These are phyloP conservation scores for Fusarium secorum DNA, from an alignment of 2,329 filamentous ascomycete genomes.

Conservation along the genomic window DNA sequence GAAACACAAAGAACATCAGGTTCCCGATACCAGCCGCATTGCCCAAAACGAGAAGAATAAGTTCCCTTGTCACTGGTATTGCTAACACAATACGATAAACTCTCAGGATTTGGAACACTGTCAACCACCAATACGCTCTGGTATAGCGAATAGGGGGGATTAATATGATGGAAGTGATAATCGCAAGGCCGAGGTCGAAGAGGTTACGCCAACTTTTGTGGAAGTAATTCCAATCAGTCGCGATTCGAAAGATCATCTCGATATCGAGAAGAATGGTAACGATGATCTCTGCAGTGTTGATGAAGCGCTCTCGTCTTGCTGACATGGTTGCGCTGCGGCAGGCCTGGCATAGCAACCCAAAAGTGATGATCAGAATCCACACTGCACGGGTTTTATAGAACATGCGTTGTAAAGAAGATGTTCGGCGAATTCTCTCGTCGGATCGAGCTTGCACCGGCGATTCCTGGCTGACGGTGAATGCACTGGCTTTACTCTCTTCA, in stretches of 20 bases:
- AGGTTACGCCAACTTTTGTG: slow-evolving; percentile 77
- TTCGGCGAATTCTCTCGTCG: slow-evolving; percentile 50
- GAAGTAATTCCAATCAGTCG: slow-evolving; percentile 82
- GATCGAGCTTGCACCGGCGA: slow-evolving; percentile 46
- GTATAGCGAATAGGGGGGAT: slow-evolving; percentile 80
- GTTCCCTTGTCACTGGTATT: slow-evolving; percentile 83
- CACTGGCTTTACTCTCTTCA: slow-evolving; percentile 93
- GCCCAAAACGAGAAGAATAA: slow-evolving; percentile 87
- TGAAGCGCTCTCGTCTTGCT: slow-evolving; percentile 64
- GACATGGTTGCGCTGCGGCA: slow-evolving; percentile 81
- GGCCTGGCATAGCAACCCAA: slow-evolving; percentile 80
- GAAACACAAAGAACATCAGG: slow-evolving; percentile 93
- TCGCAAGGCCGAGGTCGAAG: slow-evolving; percentile 79
- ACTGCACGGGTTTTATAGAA: slow-evolving; percentile 78
- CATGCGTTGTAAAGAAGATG: slow-evolving; percentile 68
- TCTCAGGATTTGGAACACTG: slow-evolving; percentile 90
- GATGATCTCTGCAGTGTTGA: slow-evolving; percentile 74
- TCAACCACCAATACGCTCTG: slow-evolving; percentile 85
- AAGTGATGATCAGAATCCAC: slow-evolving; percentile 83
- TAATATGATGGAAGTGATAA: slow-evolving; percentile 85
- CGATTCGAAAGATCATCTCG: slow-evolving; percentile 83
- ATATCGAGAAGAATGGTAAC: slow-evolving; percentile 81
- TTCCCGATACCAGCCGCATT: slow-evolving; percentile 94
- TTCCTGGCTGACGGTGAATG: slow-evolving; percentile 81
- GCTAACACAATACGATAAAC: slow-evolving; percentile 92